A percentile compares a stretch with the other conserved stretches of the same genome.
These are phyloP conservation scores for Rubus idaeus DNA, from an alignment of 306 rosid species.

Conservation along the genomic window DNA sequence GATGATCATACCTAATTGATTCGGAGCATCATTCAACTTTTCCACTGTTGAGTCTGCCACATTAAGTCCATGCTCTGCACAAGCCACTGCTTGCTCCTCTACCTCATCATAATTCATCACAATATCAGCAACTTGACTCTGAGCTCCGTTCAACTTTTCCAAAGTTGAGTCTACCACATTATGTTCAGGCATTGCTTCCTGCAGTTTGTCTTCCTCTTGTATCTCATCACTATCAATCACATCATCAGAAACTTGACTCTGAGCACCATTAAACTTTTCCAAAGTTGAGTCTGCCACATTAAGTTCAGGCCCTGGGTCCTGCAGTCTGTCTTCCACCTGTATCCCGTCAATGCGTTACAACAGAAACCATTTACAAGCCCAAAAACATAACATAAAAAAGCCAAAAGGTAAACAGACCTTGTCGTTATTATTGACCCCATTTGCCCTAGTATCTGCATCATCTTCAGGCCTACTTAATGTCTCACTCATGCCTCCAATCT, in stretches of 20 bases:
- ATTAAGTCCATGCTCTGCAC: slow-evolving; percentile 15
- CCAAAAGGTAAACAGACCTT: slow-evolving; percentile 13
- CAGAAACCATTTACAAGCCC: slow-evolving; percentile 23
- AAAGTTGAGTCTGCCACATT: slow-evolving; percentile 26
- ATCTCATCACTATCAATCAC: slow-evolving; percentile 25
- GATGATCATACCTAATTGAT: slow-evolving; percentile 44
- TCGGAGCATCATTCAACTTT: slow-evolving; percentile 8
- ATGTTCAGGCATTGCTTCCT: slow-evolving; percentile 27
- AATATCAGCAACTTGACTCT: slow-evolving; percentile 17
- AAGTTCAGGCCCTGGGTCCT: slow-evolving; percentile 25
- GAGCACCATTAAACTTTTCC: slow-evolving; percentile 15
- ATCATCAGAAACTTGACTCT: slow-evolving; percentile 23
- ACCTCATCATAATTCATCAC: slow-evolving; percentile 23
- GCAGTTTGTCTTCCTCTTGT: slow-evolving; percentile 47
- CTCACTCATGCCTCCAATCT: slow-evolving; percentile 33
- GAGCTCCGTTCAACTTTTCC: slow-evolving; percentile 18
- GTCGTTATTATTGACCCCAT: slow-evolving; percentile 20
- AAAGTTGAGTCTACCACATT: slow-evolving; percentile 28
- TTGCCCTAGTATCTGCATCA: slow-evolving; percentile 28
- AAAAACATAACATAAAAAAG: slow-evolving; percentile 7
- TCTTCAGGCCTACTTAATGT: slow-evolving; percentile 20
- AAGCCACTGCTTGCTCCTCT: slow-evolving; percentile 39
- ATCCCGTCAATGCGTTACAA: slow-evolving; percentile 25
- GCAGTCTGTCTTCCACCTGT: slow-evolving; percentile 49
- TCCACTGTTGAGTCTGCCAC: slow-evolving; percentile 29